These are phyloP conservation scores for Leccinum insigne DNA, from an alignment of 1,284 basidiomycete species.

Conservation along the genomic window DNA sequence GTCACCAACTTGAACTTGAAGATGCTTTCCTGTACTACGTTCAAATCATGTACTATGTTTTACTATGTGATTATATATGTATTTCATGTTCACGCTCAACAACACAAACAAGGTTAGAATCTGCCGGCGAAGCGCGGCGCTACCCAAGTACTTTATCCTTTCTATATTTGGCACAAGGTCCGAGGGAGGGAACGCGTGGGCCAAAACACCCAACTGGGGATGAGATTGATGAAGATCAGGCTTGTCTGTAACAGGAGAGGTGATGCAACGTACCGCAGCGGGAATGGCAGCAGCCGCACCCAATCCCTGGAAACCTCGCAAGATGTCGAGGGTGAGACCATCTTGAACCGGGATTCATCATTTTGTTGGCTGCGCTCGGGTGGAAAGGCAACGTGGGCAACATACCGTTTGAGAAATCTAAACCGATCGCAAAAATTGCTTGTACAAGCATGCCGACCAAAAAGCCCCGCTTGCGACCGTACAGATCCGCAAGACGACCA, in stretches of 20 bases:
- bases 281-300: conserved; percentile 72
- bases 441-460: conserved; percentile 48
- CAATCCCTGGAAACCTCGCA: conserved; percentile 70
- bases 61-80: too few relatives aligned
- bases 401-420: conserved; percentile 53
- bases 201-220: conserved; percentile 72
- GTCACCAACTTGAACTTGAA: too few relatives aligned
- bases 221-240: conserved; percentile 1
- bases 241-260: background rate
- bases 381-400: background rate
- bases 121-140: too few relatives aligned
- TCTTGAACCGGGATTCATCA: conserved; percentile 34
- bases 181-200: conserved; percentile 70
- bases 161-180: too few relatives aligned
- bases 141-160: too few relatives aligned
- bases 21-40: too few relatives aligned
- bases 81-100: too few relatives aligned
- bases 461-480: conserved; percentile 67
- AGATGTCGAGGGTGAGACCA: conserved; percentile 55
- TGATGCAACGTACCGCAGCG: conserved; percentile 50
- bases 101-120: too few relatives aligned
- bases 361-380: too few relatives aligned
- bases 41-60: too few relatives aligned
- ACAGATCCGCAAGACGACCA: conserved; percentile 33
- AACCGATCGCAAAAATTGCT: conserved; percentile 49